phyloP scores from a whole-genome alignment of 1,284 basidiomycete genomes.

The Pseudozyma sp. region DNA sequence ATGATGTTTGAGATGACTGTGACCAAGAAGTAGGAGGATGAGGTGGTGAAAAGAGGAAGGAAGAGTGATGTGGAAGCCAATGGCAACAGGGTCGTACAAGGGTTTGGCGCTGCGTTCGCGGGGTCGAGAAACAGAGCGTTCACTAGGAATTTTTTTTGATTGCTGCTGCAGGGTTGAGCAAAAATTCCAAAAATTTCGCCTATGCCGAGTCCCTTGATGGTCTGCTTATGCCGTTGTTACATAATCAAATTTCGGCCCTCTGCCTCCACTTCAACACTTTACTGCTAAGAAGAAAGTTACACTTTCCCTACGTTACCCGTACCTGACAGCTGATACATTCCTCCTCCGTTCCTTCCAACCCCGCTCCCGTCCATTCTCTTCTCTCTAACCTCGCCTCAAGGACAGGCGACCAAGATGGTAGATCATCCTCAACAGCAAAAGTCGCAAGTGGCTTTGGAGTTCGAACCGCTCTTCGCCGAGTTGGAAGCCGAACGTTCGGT shows the following conservation, averaged over 20 bases:
- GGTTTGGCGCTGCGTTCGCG: neutral
- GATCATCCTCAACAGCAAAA: neutral
- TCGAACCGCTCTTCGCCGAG: slow-evolving; percentile 46
- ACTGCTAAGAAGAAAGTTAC: slow-evolving; percentile 10
- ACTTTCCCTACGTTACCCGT: neutral
- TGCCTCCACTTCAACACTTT: slow-evolving; percentile 15
- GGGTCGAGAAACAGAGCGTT: neutral
- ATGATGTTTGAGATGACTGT: neutral
- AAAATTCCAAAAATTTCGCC: slow-evolving; percentile 16
- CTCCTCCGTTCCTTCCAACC: neutral
- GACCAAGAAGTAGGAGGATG: neutral
- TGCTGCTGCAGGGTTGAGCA: neutral
- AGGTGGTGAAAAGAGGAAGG: neutral
- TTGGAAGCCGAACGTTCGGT: slow-evolving; percentile 45
- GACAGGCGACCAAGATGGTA: neutral
- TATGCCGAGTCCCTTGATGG: neutral
- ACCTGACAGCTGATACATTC: neutral
- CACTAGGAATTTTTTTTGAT: neutral
- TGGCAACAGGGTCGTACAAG: neutral
- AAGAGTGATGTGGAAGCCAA: neutral
- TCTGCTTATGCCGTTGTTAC: slow-evolving; percentile 15
- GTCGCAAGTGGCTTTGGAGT: slow-evolving; percentile 14
- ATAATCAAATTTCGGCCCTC: slow-evolving; percentile 17
- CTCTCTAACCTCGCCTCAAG: neutral
- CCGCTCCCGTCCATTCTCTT: neutral